Base-by-base conservation (phyloP, 106 monocot species). In the Chionographis japonica region DNA sequence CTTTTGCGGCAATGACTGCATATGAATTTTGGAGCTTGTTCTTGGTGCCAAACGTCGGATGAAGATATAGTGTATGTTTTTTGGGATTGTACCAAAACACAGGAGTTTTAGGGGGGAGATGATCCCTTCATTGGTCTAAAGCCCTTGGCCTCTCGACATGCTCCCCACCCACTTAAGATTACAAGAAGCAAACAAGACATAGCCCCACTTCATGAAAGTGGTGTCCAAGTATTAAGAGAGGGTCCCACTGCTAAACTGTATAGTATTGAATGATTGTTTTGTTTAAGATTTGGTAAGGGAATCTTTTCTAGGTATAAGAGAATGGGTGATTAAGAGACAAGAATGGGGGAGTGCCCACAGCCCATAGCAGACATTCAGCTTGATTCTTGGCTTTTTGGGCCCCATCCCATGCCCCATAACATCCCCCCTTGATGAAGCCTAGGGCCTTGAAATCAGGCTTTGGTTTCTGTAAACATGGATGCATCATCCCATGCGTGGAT, bases 351-450 rank as follows among this genome's bases (percentile, higher is more conserved):
- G 27, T 27, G 37, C 19, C 35, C 19, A n/a, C 49, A 42, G 16
- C 37, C n/a, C 46, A 46, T 10, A 6, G 38, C 62, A 72, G 56
- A 73, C 72, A 73, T 63, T 56, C 72, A 73, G 72, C 72, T 73
- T 11, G 72, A 73, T 64, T 54, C 27, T 5, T 63, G 72, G 69
- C 38, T 3, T 27, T 27, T 16, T 54, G 18, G 54, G 51, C 16
- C 16, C 27, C 16, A 65, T 35, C 8, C 9, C 9, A 5, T 10
- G 8, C 54, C 54, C 36, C 67, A 39, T 66, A 7, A 50, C 51
- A 52, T 66, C 51, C 49, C 52, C 19, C 3, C n/a, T 8, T 8
- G 42, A 4, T 13, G n/a, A 20, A 14, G 41, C n/a, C 37, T 13
- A 10, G 38, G 40, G 7, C 53, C 72, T 2, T 12, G 41, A 54